Conservation (phyloP, 306 rosid genomes). For the Vicia villosa region DNA sequence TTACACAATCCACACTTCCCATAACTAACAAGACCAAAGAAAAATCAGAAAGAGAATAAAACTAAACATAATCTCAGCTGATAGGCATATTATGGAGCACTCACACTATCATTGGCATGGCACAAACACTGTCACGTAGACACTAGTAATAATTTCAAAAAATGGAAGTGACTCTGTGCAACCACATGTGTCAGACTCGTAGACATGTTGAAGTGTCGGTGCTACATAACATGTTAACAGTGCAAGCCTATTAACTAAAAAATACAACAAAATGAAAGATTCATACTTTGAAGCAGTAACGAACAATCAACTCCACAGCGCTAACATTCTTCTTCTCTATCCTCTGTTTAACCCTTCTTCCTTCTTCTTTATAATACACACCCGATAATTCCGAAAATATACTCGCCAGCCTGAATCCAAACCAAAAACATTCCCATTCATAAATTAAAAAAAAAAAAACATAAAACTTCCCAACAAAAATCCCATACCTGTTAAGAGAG, state of each 20-base stretch:
- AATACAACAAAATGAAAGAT: slow-evolving; percentile 5
- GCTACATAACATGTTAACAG: background rate
- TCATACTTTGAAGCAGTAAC: slow-evolving; percentile 89
- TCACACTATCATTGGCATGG: background rate
- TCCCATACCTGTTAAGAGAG: slow-evolving; percentile 61
- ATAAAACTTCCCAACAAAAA: background rate
- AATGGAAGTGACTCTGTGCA: background rate
- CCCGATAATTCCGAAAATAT: slow-evolving; percentile 68
- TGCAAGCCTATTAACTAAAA: background rate
- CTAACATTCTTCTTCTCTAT: slow-evolving; percentile 74
- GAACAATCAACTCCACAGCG: slow-evolving; percentile 68
- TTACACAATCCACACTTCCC: background rate
- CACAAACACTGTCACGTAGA: background rate
- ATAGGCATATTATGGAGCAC: slow-evolving; percentile 4
- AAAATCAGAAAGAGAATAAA: slow-evolving; percentile 11
- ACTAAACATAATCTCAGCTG: background rate
- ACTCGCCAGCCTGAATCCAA: slow-evolving; percentile 64
- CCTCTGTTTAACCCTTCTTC: slow-evolving; percentile 69
- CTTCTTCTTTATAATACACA: slow-evolving; percentile 80
- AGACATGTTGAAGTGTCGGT: background rate
- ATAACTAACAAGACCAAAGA: slow-evolving; percentile 4
- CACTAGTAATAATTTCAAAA: background rate
- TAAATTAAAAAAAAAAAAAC: background rate
- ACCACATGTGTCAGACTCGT: background rate
- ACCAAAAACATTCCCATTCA: background rate